Evolutionary conservation across 129 eudicot genomes (phyloP), one percentile per base, ranked within the genome.

Genomic region (Erigeron canadensis): DNA sequence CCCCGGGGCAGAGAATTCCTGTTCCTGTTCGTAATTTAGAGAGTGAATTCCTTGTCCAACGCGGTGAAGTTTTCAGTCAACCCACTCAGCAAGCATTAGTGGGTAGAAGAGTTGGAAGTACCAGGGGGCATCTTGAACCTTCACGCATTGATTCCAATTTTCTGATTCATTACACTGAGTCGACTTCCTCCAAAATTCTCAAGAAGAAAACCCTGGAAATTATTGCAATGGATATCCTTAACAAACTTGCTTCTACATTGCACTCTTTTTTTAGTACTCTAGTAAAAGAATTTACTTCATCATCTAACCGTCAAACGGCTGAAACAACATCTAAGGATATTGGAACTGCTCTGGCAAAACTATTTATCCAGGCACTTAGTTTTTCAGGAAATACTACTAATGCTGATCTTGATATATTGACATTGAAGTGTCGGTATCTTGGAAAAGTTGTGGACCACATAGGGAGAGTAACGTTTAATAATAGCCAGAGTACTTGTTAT

Each of bases 391-490:
- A 88, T 70, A 43, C 86, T 12, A 59, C 74, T 58, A 69, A 79
- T 7, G 38, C 83, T 59, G 83, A 73, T 60, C 54, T 61, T 45
- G 85, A 87, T 48, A 62, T 75, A 58, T 53, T 78, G 48, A 72
- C 91, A 4, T 88, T 88, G 21, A 88, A 88, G 81, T 88, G 96
- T 76, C 84, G 87, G 6, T 88, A 85, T 86, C 88, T 88, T 64
- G 96, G 96, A 22, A 85, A 81, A 76, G 96, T 88, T 56, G 89
- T 86, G 67, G 86, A 81, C 58, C 88, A 83, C 70, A 88, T 88
- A 84, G 67, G 45, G 50, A 83, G 80, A 15, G 81, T 85, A 34
- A 74, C 77, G 51, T 88, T 75, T 71, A 87, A 88, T 60, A 83
- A 85, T 53, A 83, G 85, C 61, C 81, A 83, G 11, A 83, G 85